These are phyloP conservation scores for Verbena officinalis DNA, from an alignment of 257 asterid genomes.

Conservation along the genomic window DNA sequence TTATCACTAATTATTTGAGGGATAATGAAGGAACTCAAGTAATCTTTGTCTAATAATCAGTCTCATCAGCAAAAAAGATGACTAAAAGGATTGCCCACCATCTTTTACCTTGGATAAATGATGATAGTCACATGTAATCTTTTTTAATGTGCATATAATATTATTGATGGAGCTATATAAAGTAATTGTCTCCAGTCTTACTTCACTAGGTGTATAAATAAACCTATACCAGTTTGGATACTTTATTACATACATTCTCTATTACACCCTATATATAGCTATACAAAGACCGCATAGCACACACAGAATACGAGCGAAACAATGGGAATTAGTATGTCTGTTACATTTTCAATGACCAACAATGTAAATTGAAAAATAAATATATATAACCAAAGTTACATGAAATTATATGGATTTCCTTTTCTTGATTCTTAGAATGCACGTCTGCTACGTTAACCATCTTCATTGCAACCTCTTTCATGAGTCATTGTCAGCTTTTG, in stretches of 20 bases:
- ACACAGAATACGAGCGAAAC: no score
- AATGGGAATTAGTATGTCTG: no score
- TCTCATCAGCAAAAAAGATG: slow-evolving; percentile 20
- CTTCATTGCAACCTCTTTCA: slow-evolving; percentile 21
- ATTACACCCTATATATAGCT: no score
- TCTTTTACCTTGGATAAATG: slow-evolving; percentile 14
- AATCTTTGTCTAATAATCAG: slow-evolving; percentile 26
- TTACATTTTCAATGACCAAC: slow-evolving; percentile 14
- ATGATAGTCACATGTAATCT: slow-evolving; percentile 33
- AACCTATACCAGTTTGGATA: no score
- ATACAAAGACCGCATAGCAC: no score
- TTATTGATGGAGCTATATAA: slow-evolving; percentile 8
- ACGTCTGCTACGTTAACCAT: no score
- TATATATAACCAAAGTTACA: slow-evolving; percentile 6
- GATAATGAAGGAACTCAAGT: slow-evolving; percentile 5
- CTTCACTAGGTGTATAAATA: no score
- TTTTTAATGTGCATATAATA: not conserved
- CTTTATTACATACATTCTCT: no score
- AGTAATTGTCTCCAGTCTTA: not conserved
- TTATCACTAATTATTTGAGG: not conserved
- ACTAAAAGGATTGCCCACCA: slow-evolving; percentile 13
- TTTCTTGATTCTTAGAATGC: no score
- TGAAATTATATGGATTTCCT: slow-evolving; percentile 5
- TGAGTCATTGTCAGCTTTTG: slow-evolving; percentile 16
- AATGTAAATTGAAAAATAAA: slow-evolving; percentile 9